A percentile compares a stretch with the other conserved stretches of the same genome.
Evolutionary conservation across 768 basidiomycete genomes (phyloP).

Genomic region (Ramaria sp.): DNA sequence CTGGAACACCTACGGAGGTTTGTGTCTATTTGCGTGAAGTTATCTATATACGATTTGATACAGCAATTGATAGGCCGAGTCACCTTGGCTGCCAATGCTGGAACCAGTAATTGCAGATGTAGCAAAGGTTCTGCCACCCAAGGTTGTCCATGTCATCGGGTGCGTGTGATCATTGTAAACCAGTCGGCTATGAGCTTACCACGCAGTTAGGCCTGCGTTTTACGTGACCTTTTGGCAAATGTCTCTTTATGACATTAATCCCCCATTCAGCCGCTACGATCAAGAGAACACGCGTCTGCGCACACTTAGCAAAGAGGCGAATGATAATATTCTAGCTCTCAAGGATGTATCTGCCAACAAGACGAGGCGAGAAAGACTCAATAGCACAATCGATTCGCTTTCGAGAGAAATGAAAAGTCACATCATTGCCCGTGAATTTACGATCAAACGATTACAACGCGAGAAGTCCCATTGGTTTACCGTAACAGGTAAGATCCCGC

Average conservation of each 20-base stretch:
- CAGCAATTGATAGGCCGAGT: slow-evolving; percentile 26
- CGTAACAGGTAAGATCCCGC: slow-evolving; percentile 33
- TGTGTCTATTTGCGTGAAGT: slow-evolving; percentile 16
- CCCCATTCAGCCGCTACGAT: slow-evolving; percentile 68
- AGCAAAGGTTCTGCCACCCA: slow-evolving; percentile 56
- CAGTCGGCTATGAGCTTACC: neutral
- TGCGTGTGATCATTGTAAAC: slow-evolving; percentile 27
- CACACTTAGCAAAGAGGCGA: slow-evolving; percentile 56
- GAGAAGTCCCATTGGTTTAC: slow-evolving; percentile 80
- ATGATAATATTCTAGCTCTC: slow-evolving; percentile 37
- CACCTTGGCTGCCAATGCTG: slow-evolving; percentile 74
- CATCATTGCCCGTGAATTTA: slow-evolving; percentile 57
- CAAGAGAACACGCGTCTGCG: slow-evolving; percentile 58
- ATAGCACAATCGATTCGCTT: slow-evolving; percentile 44
- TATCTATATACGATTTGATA: slow-evolving; percentile 11
- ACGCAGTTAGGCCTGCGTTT: slow-evolving; percentile 65
- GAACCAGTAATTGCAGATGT: slow-evolving; percentile 65
- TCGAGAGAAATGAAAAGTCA: slow-evolving; percentile 70
- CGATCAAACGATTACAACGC: slow-evolving; percentile 61
- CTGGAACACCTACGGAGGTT: slow-evolving; percentile 28
- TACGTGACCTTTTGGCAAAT: slow-evolving; percentile 97
- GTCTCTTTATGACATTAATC: slow-evolving; percentile 78
- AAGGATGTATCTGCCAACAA: slow-evolving; percentile 70
- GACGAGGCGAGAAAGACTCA: slow-evolving; percentile 55
- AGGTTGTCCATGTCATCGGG: slow-evolving; percentile 59